Evolutionary conservation across 2,329 filamentous ascomycete species (phyloP), one percentile per base, ranked within the genome.

Genomic region (Calonectria honghensis): DNA sequence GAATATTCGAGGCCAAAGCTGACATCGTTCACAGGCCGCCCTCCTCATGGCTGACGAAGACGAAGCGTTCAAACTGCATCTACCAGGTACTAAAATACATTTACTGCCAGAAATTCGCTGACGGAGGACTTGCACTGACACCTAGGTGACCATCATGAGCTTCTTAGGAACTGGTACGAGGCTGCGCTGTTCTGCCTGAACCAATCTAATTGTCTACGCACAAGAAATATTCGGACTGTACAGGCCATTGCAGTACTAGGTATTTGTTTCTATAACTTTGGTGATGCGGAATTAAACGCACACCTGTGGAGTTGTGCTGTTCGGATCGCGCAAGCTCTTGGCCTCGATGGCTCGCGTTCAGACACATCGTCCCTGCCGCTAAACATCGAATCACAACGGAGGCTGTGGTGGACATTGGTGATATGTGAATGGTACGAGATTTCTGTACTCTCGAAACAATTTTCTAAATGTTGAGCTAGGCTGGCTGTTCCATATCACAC

Each of bases 401-500:
- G 74, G 29, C 32, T 74, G 2, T 76, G 74, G 74, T 76, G 74
- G 72, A 74, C 72, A 29, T 52, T 76, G 16, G 32, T 76, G 14
- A 74, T 76, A 39, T 72, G 68, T 29, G 74, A 76, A 69, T 74
- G 74, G 74, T 72, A 63, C 14, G 45, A 11, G 29, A 7, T 0
- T 31, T 48, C 2, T 48, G 6, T 2, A 14, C 18, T 16, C 39
- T 11, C 4, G 37, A 27, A 1, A 29, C 2, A 18, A 16, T 6
- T 31, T 13, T 54, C 61, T 70, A 45, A 71, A 9, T 1, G 24
- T 11, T 45, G 20, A 11, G 6, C 4, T 20, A 74, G 73, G 73
- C 11, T 74, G 4, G 41, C 32, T 37, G 64, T 74, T 32, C 63
- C 68, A 18, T 72, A 72, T 39, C 68, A 74, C 16, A 10, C 35